Base-by-base conservation (phyloP, 148 eudicot genomes). In the Fagopyrum esculentum region DNA sequence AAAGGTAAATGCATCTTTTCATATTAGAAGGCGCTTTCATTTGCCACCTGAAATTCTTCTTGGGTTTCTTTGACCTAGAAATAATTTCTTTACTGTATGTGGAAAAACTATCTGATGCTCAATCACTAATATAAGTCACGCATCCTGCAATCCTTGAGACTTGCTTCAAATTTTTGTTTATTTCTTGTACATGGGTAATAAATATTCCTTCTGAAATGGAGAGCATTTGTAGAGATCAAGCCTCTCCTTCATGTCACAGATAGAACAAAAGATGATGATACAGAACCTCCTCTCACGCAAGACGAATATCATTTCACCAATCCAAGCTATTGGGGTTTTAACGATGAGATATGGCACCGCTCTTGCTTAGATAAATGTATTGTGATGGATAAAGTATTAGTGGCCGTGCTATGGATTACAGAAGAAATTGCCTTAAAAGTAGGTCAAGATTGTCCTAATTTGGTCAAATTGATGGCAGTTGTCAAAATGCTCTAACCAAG, bases 171-270 rank as follows among this genome's bases (percentile, higher is more conserved):
- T n/a, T n/a, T n/a, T n/a, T n/a, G n/a, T 29, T 26, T 26, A 9
- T 26, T 61, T 61, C n/a, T 10, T 19, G 11, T 17, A 12, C 70
- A 40, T 35, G 40, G n/a, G 11, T 61, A 35, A 35, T 64, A n/a
- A 30, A 16, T 64, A 73, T 49, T n/a, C 63, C 74, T 57, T 35
- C n/a, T 70, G 57, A 57, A 68, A 79, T 74, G 72, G 78, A 95
- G 98, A 76, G 98, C 98, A 63, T 83, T 84, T 45, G 87, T 95
- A 60, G 98, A 95, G 83, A 87, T 95, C 74, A 95, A 95, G 84
- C 98, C 98, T 30, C 77, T 88, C 45, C 96, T 95, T 73, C 80
- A 83, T 80, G 80, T 60, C 72, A 79, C 75, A 69, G 89, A 86
- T 66, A 80, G 77, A 75, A 51, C 61, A 17, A n/a, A n/a, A n/a